Evolutionary conservation across 2,329 filamentous ascomycete species (phyloP), one percentile per base, ranked within the genome.

Genomic region (Colletotrichum lentis): DNA sequence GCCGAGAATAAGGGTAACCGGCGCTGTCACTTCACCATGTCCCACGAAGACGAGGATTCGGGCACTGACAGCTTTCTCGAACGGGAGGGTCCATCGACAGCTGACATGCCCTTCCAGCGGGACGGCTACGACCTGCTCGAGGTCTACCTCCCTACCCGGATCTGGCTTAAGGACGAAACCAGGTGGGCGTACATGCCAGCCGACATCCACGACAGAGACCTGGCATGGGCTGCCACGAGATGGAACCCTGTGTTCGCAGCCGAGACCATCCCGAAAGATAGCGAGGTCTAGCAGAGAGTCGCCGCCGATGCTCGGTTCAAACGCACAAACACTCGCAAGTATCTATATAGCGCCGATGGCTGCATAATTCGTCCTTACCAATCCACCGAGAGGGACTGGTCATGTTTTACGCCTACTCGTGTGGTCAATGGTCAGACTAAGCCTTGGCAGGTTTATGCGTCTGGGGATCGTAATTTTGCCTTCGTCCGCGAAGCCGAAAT

Each of bases 61-160:
- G 84, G 79, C 10, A 84, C 80, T 0, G 86, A 89, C 70, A 71
- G 65, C 0, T 89, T 88, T 63, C 74, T 89, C 14, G 77, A 80
- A 22, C 77, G 83, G 18, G 79, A 78, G 24, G 86, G 86, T 0
- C 85, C 85, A 3, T 79, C 80, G 0, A 84, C 82, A 0, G 72
- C 83, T 12, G 84, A 87, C 60, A 81, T 86, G 12, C 86, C 85
- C 0, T 87, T 80, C 63, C 80, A 84, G 58, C 77, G 87, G 24
- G 87, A 89, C 66, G 82, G 84, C 53, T 89, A 88, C 72, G 86
- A 89, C 72, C 82, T 85, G 78, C 79, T 89, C 35, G 80, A 88
- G 73, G 84, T 83, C 1, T 88, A 85, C 70, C 72, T 88, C 55
- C 87, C 87, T 0, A 85, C 85, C 69, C 79, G 87, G 24, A 81